phyloP scores from a whole-genome alignment of 768 basidiomycete genomes.

The Rubroboletus pulcherrimus region DNA sequence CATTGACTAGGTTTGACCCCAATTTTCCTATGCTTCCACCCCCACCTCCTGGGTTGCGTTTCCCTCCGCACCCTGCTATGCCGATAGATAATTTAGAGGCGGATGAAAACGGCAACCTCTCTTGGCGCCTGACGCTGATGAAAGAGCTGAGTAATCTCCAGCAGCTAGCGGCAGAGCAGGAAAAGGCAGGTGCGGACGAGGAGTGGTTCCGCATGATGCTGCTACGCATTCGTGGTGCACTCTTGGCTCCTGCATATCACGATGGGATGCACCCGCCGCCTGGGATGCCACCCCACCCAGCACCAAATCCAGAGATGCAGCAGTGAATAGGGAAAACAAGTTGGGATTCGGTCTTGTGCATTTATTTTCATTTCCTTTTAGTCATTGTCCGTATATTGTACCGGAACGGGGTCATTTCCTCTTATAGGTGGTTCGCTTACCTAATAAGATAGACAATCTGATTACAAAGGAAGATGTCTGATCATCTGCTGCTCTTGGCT shows the following conservation, averaged over 20 bases:
- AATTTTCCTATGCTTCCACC: slow-evolving; percentile 63
- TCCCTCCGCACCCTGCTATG: slow-evolving; percentile 51
- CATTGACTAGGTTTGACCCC: slow-evolving; percentile 60
- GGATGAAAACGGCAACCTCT: slow-evolving; percentile 75
- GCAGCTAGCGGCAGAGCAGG: slow-evolving; percentile 75
- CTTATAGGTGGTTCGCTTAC: slow-evolving; percentile 8
- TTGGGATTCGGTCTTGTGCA: background rate
- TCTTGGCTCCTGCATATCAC: slow-evolving; percentile 49
- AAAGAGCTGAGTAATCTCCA: slow-evolving; percentile 77
- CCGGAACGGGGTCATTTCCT: background rate
- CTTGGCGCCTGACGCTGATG: slow-evolving; percentile 76
- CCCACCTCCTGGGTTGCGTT: slow-evolving; percentile 52
- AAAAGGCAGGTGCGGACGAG: slow-evolving; percentile 73
- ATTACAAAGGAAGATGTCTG: slow-evolving; percentile 16
- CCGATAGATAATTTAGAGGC: slow-evolving; percentile 70
- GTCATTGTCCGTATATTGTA: slow-evolving; percentile 4
- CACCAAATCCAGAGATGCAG: slow-evolving; percentile 33
- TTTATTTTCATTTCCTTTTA: background rate
- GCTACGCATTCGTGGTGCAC: slow-evolving; percentile 66
- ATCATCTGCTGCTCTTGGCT: background rate
- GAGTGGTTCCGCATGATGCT: slow-evolving; percentile 90
- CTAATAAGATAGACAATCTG: slow-evolving; percentile 25
- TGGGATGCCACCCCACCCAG: slow-evolving; percentile 35
- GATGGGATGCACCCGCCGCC: slow-evolving; percentile 38
- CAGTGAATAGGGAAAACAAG: slow-evolving; percentile 10